Base-by-base conservation (phyloP, 257 asterid species). In the Capsicum pubescens region DNA sequence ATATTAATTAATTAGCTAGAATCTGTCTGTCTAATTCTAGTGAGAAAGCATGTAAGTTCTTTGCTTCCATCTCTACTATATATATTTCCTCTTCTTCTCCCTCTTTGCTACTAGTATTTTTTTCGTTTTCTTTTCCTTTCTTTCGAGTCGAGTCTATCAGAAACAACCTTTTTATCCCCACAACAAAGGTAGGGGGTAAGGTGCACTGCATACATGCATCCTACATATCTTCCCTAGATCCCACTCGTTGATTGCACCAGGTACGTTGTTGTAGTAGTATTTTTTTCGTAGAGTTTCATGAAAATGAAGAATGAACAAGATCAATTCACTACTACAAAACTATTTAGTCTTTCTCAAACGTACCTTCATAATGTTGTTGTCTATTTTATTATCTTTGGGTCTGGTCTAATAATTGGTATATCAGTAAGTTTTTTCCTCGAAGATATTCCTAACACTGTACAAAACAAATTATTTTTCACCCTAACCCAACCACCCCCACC, bases 371-470 rank as follows among this genome's bases (percentile, higher is more conserved):
- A 58, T 88, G 71, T 93, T 42, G 26, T 93, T 0, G 35, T 87
- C 0, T 94, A 88, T 86, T 90, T 92, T 74, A 78, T 95, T 6
- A 86, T 92, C 61, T 91, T 95, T 81, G 93, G 94, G 12, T 92
- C 89, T 39, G 97, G 99, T 55, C 66, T 95, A 46, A 92, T 88
- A 9, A 84, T 94, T 9, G 99, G 98, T 79, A 88, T 91, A 11
- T 82, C 93, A 0, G 36, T 93, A 7, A 88, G 90, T 58, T 87
- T 86, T 67, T 91, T 88, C 54, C 90, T 92, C 63, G 83, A 86
- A 77, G 84, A 89, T 14, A 82, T 91, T 11, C 58, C 87, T 11
- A 86, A 83, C 84, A n/a, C 57, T 9, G 26, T 85, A 72, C 84
- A 74, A 61, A 11, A 36, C 70, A 74, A 71, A 13, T 46, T 58